Percentiles rank a stretch among this genome's conserved stretches.
Evolutionary conservation across 352 stramenopile genomes (phyloP).

Genomic region (Saprolegnia diclina): DNA sequence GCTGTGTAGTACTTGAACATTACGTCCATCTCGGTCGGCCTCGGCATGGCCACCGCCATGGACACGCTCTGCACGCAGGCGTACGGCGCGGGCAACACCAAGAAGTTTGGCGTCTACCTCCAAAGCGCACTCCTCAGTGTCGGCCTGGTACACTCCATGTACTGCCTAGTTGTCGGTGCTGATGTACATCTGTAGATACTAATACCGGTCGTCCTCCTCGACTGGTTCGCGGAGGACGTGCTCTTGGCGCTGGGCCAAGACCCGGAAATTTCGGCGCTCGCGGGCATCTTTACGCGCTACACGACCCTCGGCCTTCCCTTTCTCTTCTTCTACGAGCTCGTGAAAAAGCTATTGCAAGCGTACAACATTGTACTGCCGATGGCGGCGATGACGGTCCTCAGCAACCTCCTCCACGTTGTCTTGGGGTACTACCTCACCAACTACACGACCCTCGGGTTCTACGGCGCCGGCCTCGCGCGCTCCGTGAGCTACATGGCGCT

Average conservation of each 20-base stretch:
- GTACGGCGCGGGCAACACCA: slow-evolving; percentile 46
- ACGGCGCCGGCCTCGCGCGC: slow-evolving; percentile 62
- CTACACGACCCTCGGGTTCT: slow-evolving; percentile 48
- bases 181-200: slow-evolving; percentile 27
- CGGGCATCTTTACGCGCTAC: slow-evolving; percentile 40
- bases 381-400: slow-evolving; percentile 50
- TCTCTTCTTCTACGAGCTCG: slow-evolving; percentile 70
- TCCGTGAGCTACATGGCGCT: slow-evolving; percentile 53
- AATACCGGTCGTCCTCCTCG: slow-evolving; percentile 46
- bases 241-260: slow-evolving; percentile 44
- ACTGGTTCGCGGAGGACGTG: slow-evolving; percentile 51
- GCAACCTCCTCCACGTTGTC: slow-evolving; percentile 57
- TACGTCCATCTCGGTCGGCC: slow-evolving; percentile 50
- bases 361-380: slow-evolving; percentile 63
- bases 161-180: neutral
- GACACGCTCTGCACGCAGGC: slow-evolving; percentile 56
- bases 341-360: slow-evolving; percentile 67
- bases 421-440: slow-evolving; percentile 73
- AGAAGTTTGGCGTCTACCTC: slow-evolving; percentile 75
- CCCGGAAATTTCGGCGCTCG: slow-evolving; percentile 36
- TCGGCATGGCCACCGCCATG: slow-evolving; percentile 45
- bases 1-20: slow-evolving; percentile 53
- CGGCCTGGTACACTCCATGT: slow-evolving; percentile 6
- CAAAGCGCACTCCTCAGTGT: slow-evolving; percentile 60
- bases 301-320: slow-evolving; percentile 63